Percentiles rank a stretch among this genome's conserved stretches.
These are phyloP conservation scores for Botrytis tulipae DNA, from an alignment of 2,329 filamentous ascomycete species.

Conservation along the genomic window DNA sequence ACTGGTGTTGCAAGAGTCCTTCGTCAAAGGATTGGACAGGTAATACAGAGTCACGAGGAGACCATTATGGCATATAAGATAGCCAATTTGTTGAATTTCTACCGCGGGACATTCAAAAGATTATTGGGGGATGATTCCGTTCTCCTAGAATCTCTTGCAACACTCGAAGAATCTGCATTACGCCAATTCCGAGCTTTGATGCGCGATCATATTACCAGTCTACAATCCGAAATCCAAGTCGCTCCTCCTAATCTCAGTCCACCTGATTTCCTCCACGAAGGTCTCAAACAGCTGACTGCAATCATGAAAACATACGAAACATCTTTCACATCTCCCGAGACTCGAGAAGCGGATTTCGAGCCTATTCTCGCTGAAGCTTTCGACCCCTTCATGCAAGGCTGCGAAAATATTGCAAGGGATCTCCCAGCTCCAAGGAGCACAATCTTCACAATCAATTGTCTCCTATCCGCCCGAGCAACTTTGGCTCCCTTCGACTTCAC, in stretches of 20 bases:
- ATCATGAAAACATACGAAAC: constrained; percentile 87
- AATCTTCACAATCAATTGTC: constrained; percentile 73
- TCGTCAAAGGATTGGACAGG: constrained; percentile 86
- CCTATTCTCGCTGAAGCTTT: constrained; percentile 75
- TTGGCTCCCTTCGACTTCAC: constrained; percentile 65
- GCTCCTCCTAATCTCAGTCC: constrained; percentile 71
- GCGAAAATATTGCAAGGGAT: constrained; percentile 63
- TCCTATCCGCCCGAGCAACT: constrained; percentile 55
- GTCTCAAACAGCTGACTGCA: constrained; percentile 71
- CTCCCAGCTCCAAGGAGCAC: constrained; percentile 59
- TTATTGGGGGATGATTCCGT: constrained; percentile 68
- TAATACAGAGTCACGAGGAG: constrained; percentile 90
- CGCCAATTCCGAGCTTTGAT: constrained; percentile 79
- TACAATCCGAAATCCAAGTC: constrained; percentile 70
- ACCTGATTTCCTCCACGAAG: constrained; percentile 77
- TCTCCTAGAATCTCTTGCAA: constrained; percentile 66
- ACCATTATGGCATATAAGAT: constrained; percentile 86
- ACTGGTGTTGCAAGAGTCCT: constrained; percentile 78
- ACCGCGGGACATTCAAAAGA: constrained; percentile 78
- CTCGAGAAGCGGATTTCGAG: constrained; percentile 68
- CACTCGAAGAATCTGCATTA: constrained; percentile 72
- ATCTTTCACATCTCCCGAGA: constrained; percentile 61
- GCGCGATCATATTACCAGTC: constrained; percentile 72
- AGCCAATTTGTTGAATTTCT: constrained; percentile 85
- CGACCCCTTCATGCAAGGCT: constrained; percentile 80